Evolutionary conservation across 257 asterid species (phyloP).

Genomic region (Nemophila menziesii): DNA sequence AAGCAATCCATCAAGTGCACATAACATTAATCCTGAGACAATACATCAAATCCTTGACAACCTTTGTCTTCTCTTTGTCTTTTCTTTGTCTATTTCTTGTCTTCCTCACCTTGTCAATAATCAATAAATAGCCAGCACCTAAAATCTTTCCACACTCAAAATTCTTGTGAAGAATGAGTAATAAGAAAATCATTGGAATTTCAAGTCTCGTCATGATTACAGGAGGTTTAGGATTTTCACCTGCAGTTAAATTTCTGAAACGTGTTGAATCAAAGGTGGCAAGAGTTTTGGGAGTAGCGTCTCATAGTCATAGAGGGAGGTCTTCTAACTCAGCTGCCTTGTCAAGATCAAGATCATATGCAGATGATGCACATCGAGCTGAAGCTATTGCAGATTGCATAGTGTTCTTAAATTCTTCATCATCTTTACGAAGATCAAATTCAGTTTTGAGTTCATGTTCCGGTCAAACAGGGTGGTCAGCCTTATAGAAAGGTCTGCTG

Average conservation of each 20-base stretch:
- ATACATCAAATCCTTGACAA: too few relatives aligned
- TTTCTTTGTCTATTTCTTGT: not conserved
- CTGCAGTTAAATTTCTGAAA: slow-evolving; percentile 33
- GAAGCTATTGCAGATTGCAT: slow-evolving; percentile 91
- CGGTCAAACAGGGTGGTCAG: too few relatives aligned
- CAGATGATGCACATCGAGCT: slow-evolving; percentile 73
- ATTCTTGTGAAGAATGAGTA: slow-evolving; percentile 1
- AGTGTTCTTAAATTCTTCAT: slow-evolving; percentile 70
- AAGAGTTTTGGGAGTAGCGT: slow-evolving; percentile 25
- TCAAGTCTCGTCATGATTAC: slow-evolving; percentile 25
- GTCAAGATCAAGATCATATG: slow-evolving; percentile 66
- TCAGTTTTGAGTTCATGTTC: slow-evolving; percentile 49
- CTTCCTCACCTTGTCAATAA: slow-evolving; percentile 10
- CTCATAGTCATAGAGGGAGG: slow-evolving; percentile 28
- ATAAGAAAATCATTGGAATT: slow-evolving; percentile 15
- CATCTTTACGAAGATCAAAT: slow-evolving; percentile 51
- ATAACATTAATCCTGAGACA: too few relatives aligned
- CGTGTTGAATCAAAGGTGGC: slow-evolving; percentile 47
- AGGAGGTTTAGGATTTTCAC: slow-evolving; percentile 27
- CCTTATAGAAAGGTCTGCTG: too few relatives aligned
- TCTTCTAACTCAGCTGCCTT: slow-evolving; percentile 42
- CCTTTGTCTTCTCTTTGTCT: not conserved
- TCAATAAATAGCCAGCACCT: slow-evolving; percentile 32
- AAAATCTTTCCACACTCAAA: slow-evolving; percentile 12
- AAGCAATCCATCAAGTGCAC: too few relatives aligned